Evolutionary conservation across 345 rosid species (phyloP).

Genomic region (Eutrema japonicum): DNA sequence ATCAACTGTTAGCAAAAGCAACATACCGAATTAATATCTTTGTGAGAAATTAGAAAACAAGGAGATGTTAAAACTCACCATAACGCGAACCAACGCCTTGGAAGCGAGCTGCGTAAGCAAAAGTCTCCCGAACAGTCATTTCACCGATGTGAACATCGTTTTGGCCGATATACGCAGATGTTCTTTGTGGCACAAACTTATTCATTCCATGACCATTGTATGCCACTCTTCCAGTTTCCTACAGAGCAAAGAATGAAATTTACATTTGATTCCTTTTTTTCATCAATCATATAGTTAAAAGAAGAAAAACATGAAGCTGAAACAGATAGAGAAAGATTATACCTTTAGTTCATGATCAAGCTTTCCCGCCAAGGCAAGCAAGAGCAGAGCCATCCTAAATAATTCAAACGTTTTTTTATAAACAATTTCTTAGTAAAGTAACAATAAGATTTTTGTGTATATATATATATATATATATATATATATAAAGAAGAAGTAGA

Average conservation of each 20-base stretch:
- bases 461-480: background rate
- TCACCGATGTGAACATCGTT: conserved; percentile 72
- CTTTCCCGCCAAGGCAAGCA: conserved; percentile 80
- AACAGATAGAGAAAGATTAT: background rate
- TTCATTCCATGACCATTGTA: conserved; percentile 65
- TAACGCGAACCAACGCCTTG: conserved; percentile 80
- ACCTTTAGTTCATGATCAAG: conserved; percentile 69
- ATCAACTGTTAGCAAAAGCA: background rate
- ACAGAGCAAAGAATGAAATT: background rate
- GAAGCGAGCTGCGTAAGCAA: conserved; percentile 79
- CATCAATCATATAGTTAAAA: background rate
- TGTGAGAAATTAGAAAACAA: background rate
- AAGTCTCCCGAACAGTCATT: conserved; percentile 80
- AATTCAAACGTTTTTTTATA: background rate
- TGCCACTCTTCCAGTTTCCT: conserved; percentile 60
- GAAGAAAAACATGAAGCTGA: background rate
- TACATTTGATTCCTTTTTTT: background rate
- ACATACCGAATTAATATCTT: background rate
- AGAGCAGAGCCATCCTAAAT: conserved; percentile 67
- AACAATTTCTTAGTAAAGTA: background rate
- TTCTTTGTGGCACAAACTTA: conserved; percentile 73
- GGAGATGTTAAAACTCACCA: conserved; percentile 47
- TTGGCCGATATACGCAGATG: conserved; percentile 76
- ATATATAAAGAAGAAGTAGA: background rate
- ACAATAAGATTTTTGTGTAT: background rate